Evolutionary conservation across 192 early-diverging fungal species (phyloP), one percentile per base, ranked within the genome.

Genomic region (Coemansia umbellata): DNA sequence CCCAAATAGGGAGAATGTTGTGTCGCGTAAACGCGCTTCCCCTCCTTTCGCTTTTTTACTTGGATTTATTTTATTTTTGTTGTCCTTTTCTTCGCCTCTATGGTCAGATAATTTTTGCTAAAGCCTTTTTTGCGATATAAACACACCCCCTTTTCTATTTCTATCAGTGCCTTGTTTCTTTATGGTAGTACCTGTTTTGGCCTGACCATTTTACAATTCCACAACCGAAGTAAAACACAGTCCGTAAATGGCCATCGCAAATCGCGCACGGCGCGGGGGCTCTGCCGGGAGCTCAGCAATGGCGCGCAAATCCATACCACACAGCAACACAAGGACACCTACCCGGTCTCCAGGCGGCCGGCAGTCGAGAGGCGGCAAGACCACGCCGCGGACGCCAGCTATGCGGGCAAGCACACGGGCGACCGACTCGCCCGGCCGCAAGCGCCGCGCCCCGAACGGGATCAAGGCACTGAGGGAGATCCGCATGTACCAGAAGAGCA

Each of bases 391-490:
- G 17, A 7, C 56, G 27, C 9, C 55, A 5, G 19, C 61, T 9
- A 18, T 19, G 26, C 56, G 53, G n/a, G 37, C 32, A 1, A 22
- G 33, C 27, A 27, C 15, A 23, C 27, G 8, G 30, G 36, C 50
- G 5, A 11, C 27, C 3, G 35, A 36, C 17, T 60, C 61, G 48
- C 61, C 61, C 2, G 37, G 19, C 4, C 69, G 57, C 27, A 73
- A 73, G 23, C 69, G 69, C 11, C 52, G 58, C 28, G 26, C 50
- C 11, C 63, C 70, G 8, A 58, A 47, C 21, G 92, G 92, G 17
- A 85, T 88, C 8, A 78, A 87, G 9, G 91, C 93, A 1, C 72
- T 95, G 30, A 61, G 85, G 6, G 93, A 95, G 66, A 95, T 95
- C 37, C 78, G 89, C 50, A 81, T 81, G 53, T 92, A 86, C 61